A percentile compares a stretch with the other conserved stretches of the same genome.
Conservation (phyloP, 1,139 yeast genomes). For the Pichia sp. region DNA sequence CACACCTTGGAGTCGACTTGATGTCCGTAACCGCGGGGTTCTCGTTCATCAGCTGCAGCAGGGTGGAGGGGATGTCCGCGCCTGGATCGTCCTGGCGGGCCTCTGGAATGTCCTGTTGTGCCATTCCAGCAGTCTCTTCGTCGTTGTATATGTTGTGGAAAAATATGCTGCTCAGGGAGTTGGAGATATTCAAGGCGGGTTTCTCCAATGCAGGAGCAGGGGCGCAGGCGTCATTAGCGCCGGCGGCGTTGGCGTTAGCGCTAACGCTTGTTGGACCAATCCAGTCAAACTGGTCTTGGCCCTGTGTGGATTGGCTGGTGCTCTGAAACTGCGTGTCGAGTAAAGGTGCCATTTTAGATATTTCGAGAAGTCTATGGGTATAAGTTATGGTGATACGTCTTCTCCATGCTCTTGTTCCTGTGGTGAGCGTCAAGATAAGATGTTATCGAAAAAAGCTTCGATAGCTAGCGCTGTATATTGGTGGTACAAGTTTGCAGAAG, state of each 20-base stretch:
- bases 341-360: not conserved
- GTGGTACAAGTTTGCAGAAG: no score
- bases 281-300: not conserved
- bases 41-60: not conserved
- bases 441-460: no score
- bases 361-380: not conserved
- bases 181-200: not conserved
- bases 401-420: no score
- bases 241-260: not conserved
- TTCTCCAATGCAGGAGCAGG: not conserved
- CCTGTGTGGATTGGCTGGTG: not conserved
- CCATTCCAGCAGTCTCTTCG: not conserved
- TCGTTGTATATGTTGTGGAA: constrained; percentile 1
- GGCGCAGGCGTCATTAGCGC: no score
- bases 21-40: not conserved
- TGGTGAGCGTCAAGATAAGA: no score
- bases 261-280: not conserved
- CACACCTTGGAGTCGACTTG: constrained; percentile 10
- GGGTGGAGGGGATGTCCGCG: not conserved
- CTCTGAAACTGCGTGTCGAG: not conserved
- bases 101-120: not conserved
- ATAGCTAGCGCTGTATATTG: no score
- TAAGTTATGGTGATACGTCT: no score
- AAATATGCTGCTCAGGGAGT: constrained; percentile 6
- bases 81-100: not conserved